These are phyloP conservation scores for Candida peoriensis DNA, from an alignment of 805 yeast species.

Conservation along the genomic window DNA sequence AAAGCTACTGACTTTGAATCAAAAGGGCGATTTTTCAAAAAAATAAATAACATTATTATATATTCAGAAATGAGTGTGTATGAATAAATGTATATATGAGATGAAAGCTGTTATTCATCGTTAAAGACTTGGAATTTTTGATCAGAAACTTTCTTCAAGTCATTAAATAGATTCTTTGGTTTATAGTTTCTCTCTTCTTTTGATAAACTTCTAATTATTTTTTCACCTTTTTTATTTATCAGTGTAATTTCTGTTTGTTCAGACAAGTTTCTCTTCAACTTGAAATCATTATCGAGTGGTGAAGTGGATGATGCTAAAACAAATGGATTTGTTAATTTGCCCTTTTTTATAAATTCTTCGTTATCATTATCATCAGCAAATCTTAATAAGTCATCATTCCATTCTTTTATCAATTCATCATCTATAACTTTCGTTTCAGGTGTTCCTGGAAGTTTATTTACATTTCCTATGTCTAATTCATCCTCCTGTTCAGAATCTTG, in stretches of 20 bases:
- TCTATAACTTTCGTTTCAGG: constrained; percentile 32
- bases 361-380: constrained; percentile 14
- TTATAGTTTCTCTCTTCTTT: constrained; percentile 21
- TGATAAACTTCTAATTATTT: constrained; percentile 20
- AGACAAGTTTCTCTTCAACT: constrained; percentile 8
- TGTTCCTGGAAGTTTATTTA: constrained; percentile 19
- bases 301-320: constrained; percentile 5
- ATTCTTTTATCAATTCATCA: constrained; percentile 26
- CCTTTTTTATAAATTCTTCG: constrained; percentile 14
- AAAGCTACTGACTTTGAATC: too few species aligned
- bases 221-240: constrained; percentile 31
- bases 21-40: too few species aligned
- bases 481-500: constrained; percentile 13
- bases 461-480: constrained; percentile 10
- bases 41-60: too few species aligned
- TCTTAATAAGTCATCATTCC: constrained; percentile 25
- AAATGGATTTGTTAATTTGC: constrained; percentile 20
- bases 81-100: background rate
- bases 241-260: constrained; percentile 24
- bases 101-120: background rate
- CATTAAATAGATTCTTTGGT: constrained; percentile 26
- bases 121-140: constrained; percentile 2
- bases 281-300: background rate
- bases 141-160: constrained; percentile 3
- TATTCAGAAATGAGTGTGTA: background rate